Conservation (phyloP, 208 protist species). For the Leishmania arabica region DNA sequence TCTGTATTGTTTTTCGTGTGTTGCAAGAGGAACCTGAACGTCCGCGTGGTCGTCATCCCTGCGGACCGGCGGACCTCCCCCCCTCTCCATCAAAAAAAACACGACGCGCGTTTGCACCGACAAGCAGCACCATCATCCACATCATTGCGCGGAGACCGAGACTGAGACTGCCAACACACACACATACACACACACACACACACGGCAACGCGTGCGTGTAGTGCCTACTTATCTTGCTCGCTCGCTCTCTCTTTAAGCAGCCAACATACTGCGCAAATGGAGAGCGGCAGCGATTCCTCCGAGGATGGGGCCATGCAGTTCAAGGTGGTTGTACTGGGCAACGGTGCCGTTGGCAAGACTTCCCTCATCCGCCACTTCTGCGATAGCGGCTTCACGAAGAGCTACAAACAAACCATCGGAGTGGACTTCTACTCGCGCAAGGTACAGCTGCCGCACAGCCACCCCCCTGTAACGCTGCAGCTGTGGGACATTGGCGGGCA, state of each 20-base stretch:
- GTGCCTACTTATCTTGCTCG: not conserved
- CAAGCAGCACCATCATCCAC: not conserved
- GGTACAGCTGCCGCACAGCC: slow-evolving; percentile 63
- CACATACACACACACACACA: slow-evolving; percentile 4
- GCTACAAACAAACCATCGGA: slow-evolving; percentile 96
- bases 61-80: not conserved
- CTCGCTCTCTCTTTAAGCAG: not conserved
- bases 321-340: slow-evolving; percentile 80
- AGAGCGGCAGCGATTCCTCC: slow-evolving; percentile 70
- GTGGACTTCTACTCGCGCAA: slow-evolving; percentile 95
- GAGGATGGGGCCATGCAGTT: slow-evolving; percentile 50
- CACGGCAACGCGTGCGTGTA: not conserved
- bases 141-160: not conserved
- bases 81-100: not conserved
- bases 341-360: slow-evolving; percentile 94
- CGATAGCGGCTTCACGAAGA: slow-evolving; percentile 76
- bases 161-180: not conserved
- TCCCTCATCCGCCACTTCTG: slow-evolving; percentile 91
- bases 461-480: slow-evolving; percentile 77
- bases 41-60: not conserved
- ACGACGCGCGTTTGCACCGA: not conserved
- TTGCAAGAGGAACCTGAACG: not conserved
- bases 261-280: slow-evolving; percentile 35
- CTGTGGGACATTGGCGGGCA: slow-evolving; percentile 97
- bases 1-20: not conserved